Conservation (phyloP, 495 filamentous ascomycete species). For the Aspergillus olivimuriae region DNA sequence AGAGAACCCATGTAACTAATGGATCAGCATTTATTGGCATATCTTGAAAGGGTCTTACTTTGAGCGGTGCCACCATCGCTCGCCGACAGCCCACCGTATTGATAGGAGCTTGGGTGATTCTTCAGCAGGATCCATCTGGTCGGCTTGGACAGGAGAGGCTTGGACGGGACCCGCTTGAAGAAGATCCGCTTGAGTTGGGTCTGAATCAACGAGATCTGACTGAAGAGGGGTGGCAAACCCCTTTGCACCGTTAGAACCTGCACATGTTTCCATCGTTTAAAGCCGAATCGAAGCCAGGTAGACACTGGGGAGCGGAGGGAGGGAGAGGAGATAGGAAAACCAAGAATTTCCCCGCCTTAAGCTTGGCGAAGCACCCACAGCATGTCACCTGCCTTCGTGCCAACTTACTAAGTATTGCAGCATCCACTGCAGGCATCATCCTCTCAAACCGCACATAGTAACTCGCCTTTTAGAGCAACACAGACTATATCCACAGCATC, state of each 20-base stretch:
- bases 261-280: neutral
- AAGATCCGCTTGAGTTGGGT: too few relatives aligned
- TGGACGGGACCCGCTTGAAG: neutral
- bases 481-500: neutral
- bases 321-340: neutral
- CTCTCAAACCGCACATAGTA: neutral
- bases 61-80: slow-evolving; percentile 9
- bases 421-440: neutral
- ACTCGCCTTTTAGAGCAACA: neutral
- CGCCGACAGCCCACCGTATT: slow-evolving; percentile 5
- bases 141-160: neutral
- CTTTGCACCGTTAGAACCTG: neutral
- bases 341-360: neutral
- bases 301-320: neutral
- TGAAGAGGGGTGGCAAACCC: neutral
- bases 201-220: neutral
- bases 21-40: slow-evolving; percentile 1
- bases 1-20: slow-evolving; percentile 50
- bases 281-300: neutral
- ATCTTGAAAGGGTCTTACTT: slow-evolving; percentile 2
- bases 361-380: neutral
- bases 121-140: neutral
- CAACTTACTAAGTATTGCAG: neutral
- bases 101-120: slow-evolving; percentile 1
- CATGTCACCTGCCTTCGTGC: neutral